Evolutionary conservation across 441 rosid genomes (phyloP).

Genomic region (Gossypium aridum): DNA sequence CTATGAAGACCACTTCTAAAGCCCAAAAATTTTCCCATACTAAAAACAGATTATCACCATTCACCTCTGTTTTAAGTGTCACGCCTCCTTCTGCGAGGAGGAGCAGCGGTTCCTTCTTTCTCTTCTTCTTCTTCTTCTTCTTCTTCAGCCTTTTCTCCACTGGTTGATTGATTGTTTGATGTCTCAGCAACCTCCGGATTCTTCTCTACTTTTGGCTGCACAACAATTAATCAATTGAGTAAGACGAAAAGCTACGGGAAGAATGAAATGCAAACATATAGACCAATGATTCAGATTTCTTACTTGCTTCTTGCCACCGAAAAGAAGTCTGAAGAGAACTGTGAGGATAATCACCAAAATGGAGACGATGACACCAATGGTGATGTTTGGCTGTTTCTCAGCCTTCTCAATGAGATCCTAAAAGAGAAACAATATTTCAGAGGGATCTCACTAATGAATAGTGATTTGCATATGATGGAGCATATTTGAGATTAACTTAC

Average conservation of each 20-base stretch:
- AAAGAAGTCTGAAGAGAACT: slow-evolving; percentile 41
- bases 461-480: background rate
- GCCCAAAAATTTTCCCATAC: slow-evolving; percentile 29
- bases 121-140: slow-evolving; percentile 30
- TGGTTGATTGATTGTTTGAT: slow-evolving; percentile 37
- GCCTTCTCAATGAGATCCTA: slow-evolving; percentile 85
- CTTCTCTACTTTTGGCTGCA: slow-evolving; percentile 40
- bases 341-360: slow-evolving; percentile 47
- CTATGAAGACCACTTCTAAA: slow-evolving; percentile 22
- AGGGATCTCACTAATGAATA: background rate
- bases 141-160: slow-evolving; percentile 25
- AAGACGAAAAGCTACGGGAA: background rate
- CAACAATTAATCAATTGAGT: background rate
- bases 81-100: slow-evolving; percentile 80
- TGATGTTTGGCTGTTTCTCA: slow-evolving; percentile 81
- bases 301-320: slow-evolving; percentile 81
- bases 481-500: slow-evolving; percentile 30
- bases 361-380: slow-evolving; percentile 63
- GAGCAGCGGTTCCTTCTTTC: slow-evolving; percentile 37
- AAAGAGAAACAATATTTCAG: background rate
- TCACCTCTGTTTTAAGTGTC: slow-evolving; percentile 28
- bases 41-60: slow-evolving; percentile 8
- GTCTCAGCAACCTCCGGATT: slow-evolving; percentile 41
- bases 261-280: background rate
- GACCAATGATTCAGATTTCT: background rate